phyloP scores from a whole-genome alignment of 306 rosid species.

The Lupinus albus region DNA sequence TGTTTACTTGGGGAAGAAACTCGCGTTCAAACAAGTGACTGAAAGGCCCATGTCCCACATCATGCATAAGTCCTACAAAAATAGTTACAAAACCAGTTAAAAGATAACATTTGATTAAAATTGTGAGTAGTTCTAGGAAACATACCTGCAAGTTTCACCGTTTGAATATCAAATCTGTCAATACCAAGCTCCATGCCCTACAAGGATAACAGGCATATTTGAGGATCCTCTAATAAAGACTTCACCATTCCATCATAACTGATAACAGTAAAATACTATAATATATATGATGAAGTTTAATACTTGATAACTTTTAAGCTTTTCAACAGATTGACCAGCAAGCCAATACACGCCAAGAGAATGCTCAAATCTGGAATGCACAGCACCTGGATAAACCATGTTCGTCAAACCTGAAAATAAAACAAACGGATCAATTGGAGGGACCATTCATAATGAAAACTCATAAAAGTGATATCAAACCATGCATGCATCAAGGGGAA shows the following conservation, averaged over 20 bases:
- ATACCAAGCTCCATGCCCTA: conserved; percentile 90
- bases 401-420: conserved; percentile 68
- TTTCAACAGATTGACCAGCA: conserved; percentile 78
- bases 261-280: conserved; percentile 9
- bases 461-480: conserved; percentile 27
- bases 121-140: conserved; percentile 10
- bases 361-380: conserved; percentile 93
- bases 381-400: conserved; percentile 90
- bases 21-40: conserved; percentile 93
- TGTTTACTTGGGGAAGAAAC: conserved; percentile 73
- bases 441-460: background rate
- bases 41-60: conserved; percentile 95
- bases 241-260: conserved; percentile 3
- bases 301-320: conserved; percentile 72
- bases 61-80: conserved; percentile 87
- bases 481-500: conserved; percentile 9
- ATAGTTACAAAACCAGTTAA: conserved; percentile 3
- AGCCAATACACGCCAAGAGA: conserved; percentile 96
- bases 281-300: conserved; percentile 19
- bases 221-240: background rate
- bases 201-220: conserved; percentile 37
- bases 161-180: conserved; percentile 76
- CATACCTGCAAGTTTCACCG: conserved; percentile 92
- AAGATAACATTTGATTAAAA: conserved; percentile 25
- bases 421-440: conserved; percentile 37